phyloP scores from a whole-genome alignment of 306 rosid species.

The Casuarina glauca region DNA sequence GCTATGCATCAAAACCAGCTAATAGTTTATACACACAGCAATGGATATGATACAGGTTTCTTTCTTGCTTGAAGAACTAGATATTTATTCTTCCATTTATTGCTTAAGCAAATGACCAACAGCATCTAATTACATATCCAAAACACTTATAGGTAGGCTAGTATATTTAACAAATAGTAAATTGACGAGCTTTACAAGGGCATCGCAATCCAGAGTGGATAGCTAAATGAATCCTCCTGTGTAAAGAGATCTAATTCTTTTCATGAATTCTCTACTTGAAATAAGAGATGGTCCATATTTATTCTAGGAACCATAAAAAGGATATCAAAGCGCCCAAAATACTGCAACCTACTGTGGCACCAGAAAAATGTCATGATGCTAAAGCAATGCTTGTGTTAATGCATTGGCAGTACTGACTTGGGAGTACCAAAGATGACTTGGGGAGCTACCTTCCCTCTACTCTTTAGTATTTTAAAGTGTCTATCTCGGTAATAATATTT shows the following conservation, averaged over 20 bases:
- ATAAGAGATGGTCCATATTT: neutral
- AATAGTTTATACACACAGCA: neutral
- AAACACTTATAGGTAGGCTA: neutral
- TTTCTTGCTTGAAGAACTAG: neutral
- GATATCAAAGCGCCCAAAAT: neutral
- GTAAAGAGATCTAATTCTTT: neutral
- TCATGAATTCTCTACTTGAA: neutral
- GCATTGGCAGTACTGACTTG: neutral
- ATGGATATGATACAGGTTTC: neutral
- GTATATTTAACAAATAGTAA: neutral
- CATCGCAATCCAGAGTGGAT: neutral
- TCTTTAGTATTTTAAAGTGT: neutral
- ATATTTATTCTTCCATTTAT: neutral
- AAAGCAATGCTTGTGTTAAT: neutral
- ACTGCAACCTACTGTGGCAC: neutral
- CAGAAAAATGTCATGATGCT: neutral
- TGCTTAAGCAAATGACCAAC: neutral
- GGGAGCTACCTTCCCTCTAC: neutral
- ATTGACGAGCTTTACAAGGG: neutral
- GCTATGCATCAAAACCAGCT: neutral
- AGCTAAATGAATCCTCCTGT: neutral
- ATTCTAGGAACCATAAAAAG: neutral
- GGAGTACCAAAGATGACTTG: neutral
- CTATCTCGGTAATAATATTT: neutral
- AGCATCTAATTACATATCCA: neutral